Conservation (phyloP, 2,329 filamentous ascomycete genomes). For the Coniochaeta sp. region DNA sequence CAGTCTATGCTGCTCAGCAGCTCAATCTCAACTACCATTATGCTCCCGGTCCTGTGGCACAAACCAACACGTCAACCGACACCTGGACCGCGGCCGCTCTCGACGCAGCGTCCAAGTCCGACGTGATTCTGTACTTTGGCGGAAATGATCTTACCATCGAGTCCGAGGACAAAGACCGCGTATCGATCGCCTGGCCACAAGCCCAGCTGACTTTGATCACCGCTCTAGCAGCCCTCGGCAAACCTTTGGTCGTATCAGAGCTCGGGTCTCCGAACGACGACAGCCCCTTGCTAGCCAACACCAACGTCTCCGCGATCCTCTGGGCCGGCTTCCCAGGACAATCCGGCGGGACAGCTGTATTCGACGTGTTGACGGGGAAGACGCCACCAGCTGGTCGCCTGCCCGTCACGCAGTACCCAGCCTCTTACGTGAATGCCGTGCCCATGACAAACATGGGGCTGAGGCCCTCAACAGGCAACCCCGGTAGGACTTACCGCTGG, state of each 20-base stretch:
- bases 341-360: conserved; percentile 45
- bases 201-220: conserved; percentile 43
- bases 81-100: conserved; percentile 26
- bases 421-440: conserved; percentile 38
- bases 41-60: conserved; percentile 22
- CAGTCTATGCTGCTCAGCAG: conserved; percentile 40
- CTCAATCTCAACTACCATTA: conserved; percentile 35
- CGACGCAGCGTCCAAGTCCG: conserved; percentile 32
- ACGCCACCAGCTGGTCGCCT: conserved; percentile 43
- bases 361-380: conserved; percentile 43
- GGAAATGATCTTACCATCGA: conserved; percentile 46
- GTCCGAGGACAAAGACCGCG: conserved; percentile 42
- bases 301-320: conserved; percentile 39
- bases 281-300: conserved; percentile 34
- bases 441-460: conserved; percentile 49
- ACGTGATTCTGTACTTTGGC: conserved; percentile 45
- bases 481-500: conserved; percentile 38
- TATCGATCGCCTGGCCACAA: conserved; percentile 40
- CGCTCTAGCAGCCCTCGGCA: conserved; percentile 30
- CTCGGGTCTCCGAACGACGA: conserved; percentile 45
- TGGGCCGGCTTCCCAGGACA: conserved; percentile 55
- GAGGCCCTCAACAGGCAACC: conserved; percentile 28
- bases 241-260: conserved; percentile 41
- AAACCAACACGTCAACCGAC: conserved; percentile 16
- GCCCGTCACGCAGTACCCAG: conserved; percentile 48